Evolutionary conservation across 768 basidiomycete genomes (phyloP), one percentile per base, ranked within the genome.

Genomic region (Phaeolepiota aurea): DNA sequence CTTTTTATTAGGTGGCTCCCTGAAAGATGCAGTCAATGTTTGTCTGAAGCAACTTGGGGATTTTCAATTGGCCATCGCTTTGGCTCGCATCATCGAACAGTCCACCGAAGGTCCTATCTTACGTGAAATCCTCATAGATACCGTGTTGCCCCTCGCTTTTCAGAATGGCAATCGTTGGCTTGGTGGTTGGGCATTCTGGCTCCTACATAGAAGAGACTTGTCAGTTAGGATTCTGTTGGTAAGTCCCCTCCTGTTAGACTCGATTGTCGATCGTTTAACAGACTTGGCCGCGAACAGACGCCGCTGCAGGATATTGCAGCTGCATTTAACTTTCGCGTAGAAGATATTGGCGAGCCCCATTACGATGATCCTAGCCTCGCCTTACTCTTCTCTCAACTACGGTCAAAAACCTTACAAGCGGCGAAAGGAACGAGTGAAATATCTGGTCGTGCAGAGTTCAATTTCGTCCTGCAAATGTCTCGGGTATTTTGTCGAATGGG

Each of bases 131-230:
- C 64, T 97, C 35, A 76, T 69, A n/a, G 71, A 71, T 36, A 79
- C 73, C 0, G 83, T 97, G 7, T 63, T 97, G 4, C 93, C 93
- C 2, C 71, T 72, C 5, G 93, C 94, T 0, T 90, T 97, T 58
- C 66, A 68, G 38, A 73, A 83, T 32, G 96, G 93, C 1, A 93
- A 97, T 56, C 71, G 94, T 30, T 98, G 89, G 86, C 63, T 98
- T 10, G 87, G 79, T 15, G 91, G 87, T 45, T 99, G 93, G 96
- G 89, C 87, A 2, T 94, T 94, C 59, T 98, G 96, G 93, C 63
- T 88, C 41, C 68, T 97, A n/a, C 80, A 82, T 45, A 69, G 90
- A 32, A 69, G 87, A 38, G 93, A 97, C 63, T 55, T 96, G 12
- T 82, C 91, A 2, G 89, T 96, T n/a, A 76, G 88, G 36, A 79